phyloP scores from a whole-genome alignment of 768 basidiomycete genomes.

The Sarcomyxa edulis region DNA sequence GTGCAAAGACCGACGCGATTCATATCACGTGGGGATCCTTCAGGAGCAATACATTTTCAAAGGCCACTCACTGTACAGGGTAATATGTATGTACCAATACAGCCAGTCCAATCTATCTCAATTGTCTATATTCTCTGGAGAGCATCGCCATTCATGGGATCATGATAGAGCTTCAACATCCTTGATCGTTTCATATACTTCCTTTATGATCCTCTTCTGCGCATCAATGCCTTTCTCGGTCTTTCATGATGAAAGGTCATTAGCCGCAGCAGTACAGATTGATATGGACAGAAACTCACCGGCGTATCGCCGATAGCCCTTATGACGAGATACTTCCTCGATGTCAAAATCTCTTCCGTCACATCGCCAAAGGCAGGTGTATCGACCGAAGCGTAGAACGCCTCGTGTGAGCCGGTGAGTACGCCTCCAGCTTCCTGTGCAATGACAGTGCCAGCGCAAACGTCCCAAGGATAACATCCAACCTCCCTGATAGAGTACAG shows the following conservation, averaged over 20 bases:
- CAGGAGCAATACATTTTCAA: too few relatives aligned
- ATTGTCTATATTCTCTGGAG: not conserved
- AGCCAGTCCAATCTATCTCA: not conserved
- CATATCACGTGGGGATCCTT: too few relatives aligned
- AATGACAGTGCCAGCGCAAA: conserved; percentile 89
- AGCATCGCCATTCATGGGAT: too few relatives aligned
- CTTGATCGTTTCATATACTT: conserved; percentile 81
- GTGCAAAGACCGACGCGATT: too few relatives aligned
- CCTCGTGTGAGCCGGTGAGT: conserved; percentile 63
- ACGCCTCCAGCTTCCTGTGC: conserved; percentile 84
- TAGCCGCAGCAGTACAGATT: not conserved
- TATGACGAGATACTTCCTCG: conserved; percentile 78
- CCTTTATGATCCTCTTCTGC: conserved; percentile 75
- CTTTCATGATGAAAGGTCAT: too few relatives aligned
- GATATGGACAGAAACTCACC: conserved; percentile 26
- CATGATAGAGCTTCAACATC: conserved; percentile 61
- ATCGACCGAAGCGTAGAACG: conserved; percentile 31
- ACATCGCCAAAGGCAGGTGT: conserved; percentile 50
- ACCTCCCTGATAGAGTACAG: conserved; percentile 56
- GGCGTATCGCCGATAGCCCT: conserved; percentile 58
- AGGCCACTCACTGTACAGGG: not conserved
- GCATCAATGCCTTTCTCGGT: conserved; percentile 62
- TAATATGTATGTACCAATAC: too few relatives aligned
- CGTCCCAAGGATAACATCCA: conserved; percentile 82
- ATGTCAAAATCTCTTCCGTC: conserved; percentile 64